A percentile compares a stretch with the other conserved stretches of the same genome.
These are phyloP conservation scores for Hibiscus syriacus DNA, from an alignment of 345 rosid species.

Conservation along the genomic window DNA sequence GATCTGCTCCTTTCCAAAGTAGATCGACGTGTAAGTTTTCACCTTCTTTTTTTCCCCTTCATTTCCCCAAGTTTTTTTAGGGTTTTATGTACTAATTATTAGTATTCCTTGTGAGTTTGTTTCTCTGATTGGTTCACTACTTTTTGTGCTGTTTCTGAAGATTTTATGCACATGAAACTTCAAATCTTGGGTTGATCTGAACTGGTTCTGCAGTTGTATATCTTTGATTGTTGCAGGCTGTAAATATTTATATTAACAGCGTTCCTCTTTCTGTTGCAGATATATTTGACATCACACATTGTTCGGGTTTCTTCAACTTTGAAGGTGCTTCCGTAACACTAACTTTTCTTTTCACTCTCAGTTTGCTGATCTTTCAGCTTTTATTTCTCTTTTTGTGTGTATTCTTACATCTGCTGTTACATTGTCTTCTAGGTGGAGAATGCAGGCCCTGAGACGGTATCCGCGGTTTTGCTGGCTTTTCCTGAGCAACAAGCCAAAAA, in stretches of 20 bases:
- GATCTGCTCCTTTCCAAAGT: slow-evolving; percentile 84
- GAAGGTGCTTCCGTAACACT: background rate
- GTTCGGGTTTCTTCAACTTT: slow-evolving; percentile 48
- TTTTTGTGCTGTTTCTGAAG: background rate
- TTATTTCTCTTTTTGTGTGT: background rate
- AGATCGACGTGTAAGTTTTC: slow-evolving; percentile 76
- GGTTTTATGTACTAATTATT: background rate
- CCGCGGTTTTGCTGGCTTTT: slow-evolving; percentile 61
- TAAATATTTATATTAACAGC: background rate
- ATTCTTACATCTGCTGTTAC: background rate
- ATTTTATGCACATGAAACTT: background rate
- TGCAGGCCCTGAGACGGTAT: slow-evolving; percentile 49
- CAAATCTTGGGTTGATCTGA: background rate
- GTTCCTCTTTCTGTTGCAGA: slow-evolving; percentile 26
- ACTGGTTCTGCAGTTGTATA: background rate
- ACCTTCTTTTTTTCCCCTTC: slow-evolving; percentile 5
- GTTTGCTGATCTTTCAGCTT: background rate
- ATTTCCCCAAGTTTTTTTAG: background rate
- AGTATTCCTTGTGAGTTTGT: background rate
- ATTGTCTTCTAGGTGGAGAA: slow-evolving; percentile 44
- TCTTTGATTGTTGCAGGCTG: background rate
- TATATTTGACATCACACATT: slow-evolving; percentile 68
- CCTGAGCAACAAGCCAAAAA: slow-evolving; percentile 61
- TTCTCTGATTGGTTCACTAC: background rate
- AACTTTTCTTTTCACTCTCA: no score